phyloP scores from a whole-genome alignment of 1,284 basidiomycete species.

The Irpex sp. region DNA sequence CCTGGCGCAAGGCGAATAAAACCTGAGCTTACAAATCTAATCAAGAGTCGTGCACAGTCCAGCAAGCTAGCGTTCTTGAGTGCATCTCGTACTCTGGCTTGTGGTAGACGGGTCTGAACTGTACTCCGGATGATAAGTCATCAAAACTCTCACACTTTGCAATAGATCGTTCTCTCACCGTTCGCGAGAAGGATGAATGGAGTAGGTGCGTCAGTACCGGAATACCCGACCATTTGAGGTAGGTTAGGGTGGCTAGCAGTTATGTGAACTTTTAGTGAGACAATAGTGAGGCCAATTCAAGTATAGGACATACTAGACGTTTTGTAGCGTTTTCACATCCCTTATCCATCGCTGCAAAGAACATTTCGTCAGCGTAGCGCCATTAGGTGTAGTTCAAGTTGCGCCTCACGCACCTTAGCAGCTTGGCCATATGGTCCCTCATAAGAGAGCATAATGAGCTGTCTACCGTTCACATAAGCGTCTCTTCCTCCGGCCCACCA shows the following conservation, averaged over 20 bases:
- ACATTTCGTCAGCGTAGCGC: neutral
- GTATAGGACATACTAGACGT: slow-evolving; percentile 36
- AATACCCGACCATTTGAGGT: slow-evolving; percentile 52
- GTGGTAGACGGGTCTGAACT: slow-evolving; percentile 38
- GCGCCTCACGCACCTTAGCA: slow-evolving; percentile 27
- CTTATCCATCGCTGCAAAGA: slow-evolving; percentile 40
- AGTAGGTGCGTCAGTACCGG: slow-evolving; percentile 40
- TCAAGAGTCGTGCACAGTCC: slow-evolving; percentile 31
- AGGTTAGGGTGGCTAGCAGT: slow-evolving; percentile 46
- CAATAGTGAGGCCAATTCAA: neutral
- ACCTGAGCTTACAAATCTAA: slow-evolving; percentile 28
- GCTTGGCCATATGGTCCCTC: slow-evolving; percentile 32
- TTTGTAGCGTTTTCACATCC: slow-evolving; percentile 49
- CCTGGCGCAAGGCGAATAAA: too few species aligned
- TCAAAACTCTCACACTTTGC: neutral
- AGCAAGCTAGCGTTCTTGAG: slow-evolving; percentile 32
- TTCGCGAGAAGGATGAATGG: slow-evolving; percentile 51
- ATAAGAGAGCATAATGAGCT: slow-evolving; percentile 42
- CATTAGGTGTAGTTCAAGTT: neutral
- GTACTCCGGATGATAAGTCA: neutral
- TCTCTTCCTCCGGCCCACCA: slow-evolving; percentile 46
- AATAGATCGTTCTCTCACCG: slow-evolving; percentile 26
- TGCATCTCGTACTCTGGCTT: slow-evolving; percentile 23
- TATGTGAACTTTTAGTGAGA: neutral
- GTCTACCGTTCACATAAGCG: slow-evolving; percentile 36